Conservation (phyloP, 2,329 filamentous ascomycete species). For the Malbranchea cinnamomea region DNA sequence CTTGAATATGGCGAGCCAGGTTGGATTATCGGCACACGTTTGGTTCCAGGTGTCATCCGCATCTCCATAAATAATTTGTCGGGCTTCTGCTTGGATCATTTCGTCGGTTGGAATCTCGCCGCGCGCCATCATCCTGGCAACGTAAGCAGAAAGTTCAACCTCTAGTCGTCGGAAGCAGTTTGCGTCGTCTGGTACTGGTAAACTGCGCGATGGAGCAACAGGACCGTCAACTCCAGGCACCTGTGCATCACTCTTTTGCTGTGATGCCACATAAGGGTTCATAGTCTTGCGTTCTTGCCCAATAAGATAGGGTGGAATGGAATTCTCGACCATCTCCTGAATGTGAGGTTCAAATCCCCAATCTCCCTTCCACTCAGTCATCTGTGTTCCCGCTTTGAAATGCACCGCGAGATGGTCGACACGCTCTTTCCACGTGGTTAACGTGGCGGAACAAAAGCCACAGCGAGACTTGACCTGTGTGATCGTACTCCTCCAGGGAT, state of each 20-base stretch:
- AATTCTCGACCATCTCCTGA: constrained; percentile 22
- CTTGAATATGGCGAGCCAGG: constrained; percentile 32
- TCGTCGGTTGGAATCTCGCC: constrained; percentile 22
- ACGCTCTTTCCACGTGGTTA: constrained; percentile 30
- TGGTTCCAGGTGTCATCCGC: constrained; percentile 22
- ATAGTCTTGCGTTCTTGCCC: constrained; percentile 19
- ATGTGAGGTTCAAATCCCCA: constrained; percentile 27
- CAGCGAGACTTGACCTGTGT: constrained; percentile 37
- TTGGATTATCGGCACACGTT: constrained; percentile 32
- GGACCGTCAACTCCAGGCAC: constrained; percentile 2
- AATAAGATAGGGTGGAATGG: constrained; percentile 23
- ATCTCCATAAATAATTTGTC: constrained; percentile 17
- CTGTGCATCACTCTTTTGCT: constrained; percentile 1
- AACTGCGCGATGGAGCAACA: constrained; percentile 3
- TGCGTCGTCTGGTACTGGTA: constrained; percentile 19
- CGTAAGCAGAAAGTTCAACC: constrained; percentile 24
- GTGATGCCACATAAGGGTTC: constrained; percentile 17
- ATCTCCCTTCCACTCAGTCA: constrained; percentile 27
- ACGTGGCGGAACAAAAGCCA: constrained; percentile 27
- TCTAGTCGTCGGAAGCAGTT: constrained; percentile 30
- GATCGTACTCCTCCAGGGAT: constrained; percentile 42
- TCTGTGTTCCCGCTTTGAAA: constrained; percentile 23
- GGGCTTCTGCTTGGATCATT: constrained; percentile 17
- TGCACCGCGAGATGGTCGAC: constrained; percentile 27
- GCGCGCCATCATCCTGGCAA: constrained; percentile 19